Conservation (phyloP, 192 early-diverging fungal genomes). For the Coemansia sp. region DNA sequence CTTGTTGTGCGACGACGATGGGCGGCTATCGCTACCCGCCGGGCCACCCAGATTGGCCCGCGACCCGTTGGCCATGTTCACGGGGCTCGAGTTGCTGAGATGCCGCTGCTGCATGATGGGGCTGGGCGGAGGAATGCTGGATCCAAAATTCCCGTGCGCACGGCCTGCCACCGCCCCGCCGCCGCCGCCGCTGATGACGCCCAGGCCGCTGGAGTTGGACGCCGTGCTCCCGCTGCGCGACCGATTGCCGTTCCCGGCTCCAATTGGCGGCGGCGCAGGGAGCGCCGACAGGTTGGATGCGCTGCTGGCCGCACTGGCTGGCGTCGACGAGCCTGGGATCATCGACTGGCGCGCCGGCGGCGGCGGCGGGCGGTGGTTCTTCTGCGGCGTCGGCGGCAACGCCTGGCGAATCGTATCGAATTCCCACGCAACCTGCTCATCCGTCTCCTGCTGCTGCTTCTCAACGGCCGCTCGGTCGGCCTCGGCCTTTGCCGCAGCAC, state of each 20-base stretch:
- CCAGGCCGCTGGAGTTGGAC: constrained; percentile 35
- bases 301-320: constrained; percentile 12
- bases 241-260: constrained; percentile 40
- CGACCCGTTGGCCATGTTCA: constrained; percentile 19
- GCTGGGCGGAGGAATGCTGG: constrained; percentile 52
- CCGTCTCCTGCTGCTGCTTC: constrained; percentile 7
- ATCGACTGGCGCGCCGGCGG: constrained; percentile 3
- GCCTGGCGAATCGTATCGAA: constrained; percentile 49
- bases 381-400: constrained; percentile 41
- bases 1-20: constrained; percentile 45
- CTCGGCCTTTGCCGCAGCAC: constrained; percentile 24
- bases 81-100: constrained; percentile 40
- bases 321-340: constrained; percentile 6
- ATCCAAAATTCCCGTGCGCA: constrained; percentile 32
- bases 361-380: constrained; percentile 6
- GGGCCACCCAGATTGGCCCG: constrained; percentile 29
- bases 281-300: constrained; percentile 43
- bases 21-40: constrained; percentile 27
- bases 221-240: constrained; percentile 56
- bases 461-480: constrained; percentile 1
- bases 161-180: constrained; percentile 20
- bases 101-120: constrained; percentile 48
- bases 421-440: constrained; percentile 53
- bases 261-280: constrained; percentile 48
- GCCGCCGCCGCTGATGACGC: constrained; percentile 23